phyloP scores from a whole-genome alignment of 768 basidiomycete genomes.

The Brasilioporus rufonigricans region DNA sequence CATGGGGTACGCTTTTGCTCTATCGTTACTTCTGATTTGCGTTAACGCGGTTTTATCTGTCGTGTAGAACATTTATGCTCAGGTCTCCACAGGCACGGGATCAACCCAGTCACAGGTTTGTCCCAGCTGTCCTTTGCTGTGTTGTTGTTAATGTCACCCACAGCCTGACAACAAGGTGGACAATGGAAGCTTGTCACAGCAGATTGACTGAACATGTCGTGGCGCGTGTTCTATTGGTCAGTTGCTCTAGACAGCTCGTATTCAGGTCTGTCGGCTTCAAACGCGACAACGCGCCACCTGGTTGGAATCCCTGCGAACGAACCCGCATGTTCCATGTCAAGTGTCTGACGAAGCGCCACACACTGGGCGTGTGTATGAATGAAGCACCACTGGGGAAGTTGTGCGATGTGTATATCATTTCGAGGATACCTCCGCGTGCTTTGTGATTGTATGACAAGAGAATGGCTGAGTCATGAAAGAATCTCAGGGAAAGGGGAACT shows the following conservation, averaged over 20 bases:
- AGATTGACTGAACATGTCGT: background rate
- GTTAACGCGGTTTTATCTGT: background rate
- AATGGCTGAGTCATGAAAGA: background rate
- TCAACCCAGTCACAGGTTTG: conserved; percentile 23
- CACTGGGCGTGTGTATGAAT: background rate
- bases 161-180: background rate
- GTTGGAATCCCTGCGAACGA: background rate
- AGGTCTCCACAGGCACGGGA: conserved; percentile 8
- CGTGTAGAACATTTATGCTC: conserved; percentile 12
- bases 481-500: background rate
- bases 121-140: background rate
- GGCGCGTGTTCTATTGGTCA: background rate
- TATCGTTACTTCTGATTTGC: too few relatives aligned
- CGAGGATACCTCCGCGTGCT: background rate
- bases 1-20: conserved; percentile 3
- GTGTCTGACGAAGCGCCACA: background rate
- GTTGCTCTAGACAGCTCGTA: background rate
- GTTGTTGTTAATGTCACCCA: background rate
- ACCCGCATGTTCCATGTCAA: background rate
- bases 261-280: background rate
- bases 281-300: background rate
- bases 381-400: background rate
- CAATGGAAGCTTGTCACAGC: conserved; percentile 4
- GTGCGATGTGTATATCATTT: background rate
- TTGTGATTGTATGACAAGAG: background rate